A percentile compares a stretch with the other conserved stretches of the same genome.
Conservation (phyloP, 208 protist genomes). For the Crithidia acanthocephali region DNA sequence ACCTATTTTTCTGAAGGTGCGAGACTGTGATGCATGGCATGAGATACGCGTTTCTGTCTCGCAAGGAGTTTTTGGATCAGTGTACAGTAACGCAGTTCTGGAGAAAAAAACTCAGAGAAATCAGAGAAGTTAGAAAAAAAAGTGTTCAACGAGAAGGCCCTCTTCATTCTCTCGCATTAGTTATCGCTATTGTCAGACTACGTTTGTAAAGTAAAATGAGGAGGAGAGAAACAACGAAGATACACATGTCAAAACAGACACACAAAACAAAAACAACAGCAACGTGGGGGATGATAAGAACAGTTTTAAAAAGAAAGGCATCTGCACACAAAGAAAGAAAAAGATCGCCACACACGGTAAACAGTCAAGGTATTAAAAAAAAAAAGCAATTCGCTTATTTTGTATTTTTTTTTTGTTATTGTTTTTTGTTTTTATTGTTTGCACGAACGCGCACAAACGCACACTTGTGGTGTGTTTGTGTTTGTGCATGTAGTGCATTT, state of each 20-base stretch:
- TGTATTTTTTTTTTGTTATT: not conserved
- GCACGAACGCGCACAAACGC: not conserved
- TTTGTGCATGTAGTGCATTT: not conserved
- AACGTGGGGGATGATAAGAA: not conserved
- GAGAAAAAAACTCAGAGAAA: too few relatives aligned
- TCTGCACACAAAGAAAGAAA: not conserved
- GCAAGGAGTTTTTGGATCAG: too few relatives aligned
- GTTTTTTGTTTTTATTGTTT: conserved; percentile 2
- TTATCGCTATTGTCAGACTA: too few relatives aligned
- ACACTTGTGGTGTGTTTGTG: not conserved
- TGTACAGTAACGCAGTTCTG: not conserved
- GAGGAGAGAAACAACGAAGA: not conserved
- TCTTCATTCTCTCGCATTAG: not conserved
- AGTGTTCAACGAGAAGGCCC: not conserved
- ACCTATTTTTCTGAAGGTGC: too few relatives aligned
- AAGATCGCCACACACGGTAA: not conserved
- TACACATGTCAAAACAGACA: not conserved
- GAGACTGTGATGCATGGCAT: too few relatives aligned
- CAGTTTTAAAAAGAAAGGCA: not conserved
- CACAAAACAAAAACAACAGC: conserved; percentile 3
- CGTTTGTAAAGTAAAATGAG: not conserved
- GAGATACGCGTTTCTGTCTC: too few relatives aligned
- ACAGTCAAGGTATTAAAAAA: not conserved
- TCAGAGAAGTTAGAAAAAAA: not conserved
- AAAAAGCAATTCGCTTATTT: too few relatives aligned